Evolutionary conservation across 2,329 filamentous ascomycete genomes (phyloP).

Genomic region (Apiospora saccharicola): DNA sequence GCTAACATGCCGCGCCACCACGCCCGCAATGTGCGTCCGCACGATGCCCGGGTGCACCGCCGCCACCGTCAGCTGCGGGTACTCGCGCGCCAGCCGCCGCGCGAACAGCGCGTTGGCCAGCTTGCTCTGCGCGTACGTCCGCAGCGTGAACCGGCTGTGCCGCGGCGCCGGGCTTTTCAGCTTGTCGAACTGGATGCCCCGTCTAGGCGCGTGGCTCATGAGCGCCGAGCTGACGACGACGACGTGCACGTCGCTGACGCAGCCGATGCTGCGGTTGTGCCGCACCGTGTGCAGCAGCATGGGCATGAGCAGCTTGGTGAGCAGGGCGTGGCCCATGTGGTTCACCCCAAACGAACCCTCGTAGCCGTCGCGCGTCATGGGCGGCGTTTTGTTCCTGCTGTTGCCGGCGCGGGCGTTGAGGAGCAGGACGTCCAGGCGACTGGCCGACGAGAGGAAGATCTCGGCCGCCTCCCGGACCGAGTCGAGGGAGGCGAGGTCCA

Average conservation of each 20-base stretch:
- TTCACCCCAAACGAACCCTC: slow-evolving; percentile 54
- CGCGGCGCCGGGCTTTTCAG: neutral
- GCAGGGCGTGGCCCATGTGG: slow-evolving; percentile 51
- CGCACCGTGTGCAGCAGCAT: slow-evolving; percentile 27
- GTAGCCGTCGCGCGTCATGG: slow-evolving; percentile 48
- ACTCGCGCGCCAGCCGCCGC: slow-evolving; percentile 29
- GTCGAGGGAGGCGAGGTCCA: slow-evolving; percentile 46
- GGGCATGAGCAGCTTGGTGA: slow-evolving; percentile 37
- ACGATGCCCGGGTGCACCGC: slow-evolving; percentile 28
- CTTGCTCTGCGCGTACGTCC: slow-evolving; percentile 33
- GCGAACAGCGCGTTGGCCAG: slow-evolving; percentile 31
- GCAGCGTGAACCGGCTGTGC: slow-evolving; percentile 11
- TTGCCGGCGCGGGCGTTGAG: slow-evolving; percentile 39
- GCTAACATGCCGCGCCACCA: neutral
- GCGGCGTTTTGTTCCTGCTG: slow-evolving; percentile 48
- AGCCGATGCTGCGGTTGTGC: neutral
- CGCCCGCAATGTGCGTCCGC: slow-evolving; percentile 17
- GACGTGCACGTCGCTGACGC: slow-evolving; percentile 29
- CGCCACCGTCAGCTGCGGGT: slow-evolving; percentile 24
- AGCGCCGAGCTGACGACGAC: slow-evolving; percentile 28
- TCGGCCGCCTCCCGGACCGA: slow-evolving; percentile 43
- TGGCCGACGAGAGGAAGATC: slow-evolving; percentile 33
- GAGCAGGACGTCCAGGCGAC: slow-evolving; percentile 48
- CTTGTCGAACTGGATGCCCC: slow-evolving; percentile 29
- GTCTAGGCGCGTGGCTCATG: slow-evolving; percentile 15